phyloP scores from a whole-genome alignment of 2,329 filamentous ascomycete genomes.

The Fusarium denticulatum region DNA sequence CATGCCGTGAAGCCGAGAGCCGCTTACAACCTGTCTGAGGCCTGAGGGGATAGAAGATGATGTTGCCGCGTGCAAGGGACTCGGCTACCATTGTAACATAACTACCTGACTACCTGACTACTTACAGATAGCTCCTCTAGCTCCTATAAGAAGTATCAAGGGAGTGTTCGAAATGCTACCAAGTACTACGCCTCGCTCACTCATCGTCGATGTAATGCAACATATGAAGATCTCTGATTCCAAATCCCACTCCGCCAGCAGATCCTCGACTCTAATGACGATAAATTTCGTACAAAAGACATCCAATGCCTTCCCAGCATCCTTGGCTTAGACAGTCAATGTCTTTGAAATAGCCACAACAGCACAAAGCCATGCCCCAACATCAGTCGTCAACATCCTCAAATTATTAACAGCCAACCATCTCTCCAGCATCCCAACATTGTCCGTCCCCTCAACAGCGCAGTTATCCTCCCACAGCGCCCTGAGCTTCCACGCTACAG shows the following conservation, averaged over 20 bases:
- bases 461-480: conserved; percentile 42
- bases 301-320: not conserved
- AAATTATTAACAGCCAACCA: conserved; percentile 48
- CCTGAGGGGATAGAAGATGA: not conserved
- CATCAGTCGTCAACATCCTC: conserved; percentile 48
- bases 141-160: not conserved
- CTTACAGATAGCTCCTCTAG: not conserved
- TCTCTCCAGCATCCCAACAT: conserved; percentile 44
- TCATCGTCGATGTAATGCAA: not conserved
- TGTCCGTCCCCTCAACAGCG: conserved; percentile 35
- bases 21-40: not conserved
- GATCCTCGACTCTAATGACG: not conserved
- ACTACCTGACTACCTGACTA: not conserved
- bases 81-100: not conserved
- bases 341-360: conserved; percentile 46
- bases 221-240: not conserved
- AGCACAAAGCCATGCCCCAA: conserved; percentile 49
- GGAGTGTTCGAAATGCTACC: not conserved
- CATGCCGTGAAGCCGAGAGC: conserved; percentile 22
- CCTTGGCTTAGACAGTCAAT: conserved; percentile 13
- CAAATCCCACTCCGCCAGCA: not conserved
- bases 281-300: not conserved
- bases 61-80: not conserved
- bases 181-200: not conserved
- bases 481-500: conserved; percentile 47